Conservation (phyloP, 495 filamentous ascomycete genomes). For the Aspergillus hancockii region DNA sequence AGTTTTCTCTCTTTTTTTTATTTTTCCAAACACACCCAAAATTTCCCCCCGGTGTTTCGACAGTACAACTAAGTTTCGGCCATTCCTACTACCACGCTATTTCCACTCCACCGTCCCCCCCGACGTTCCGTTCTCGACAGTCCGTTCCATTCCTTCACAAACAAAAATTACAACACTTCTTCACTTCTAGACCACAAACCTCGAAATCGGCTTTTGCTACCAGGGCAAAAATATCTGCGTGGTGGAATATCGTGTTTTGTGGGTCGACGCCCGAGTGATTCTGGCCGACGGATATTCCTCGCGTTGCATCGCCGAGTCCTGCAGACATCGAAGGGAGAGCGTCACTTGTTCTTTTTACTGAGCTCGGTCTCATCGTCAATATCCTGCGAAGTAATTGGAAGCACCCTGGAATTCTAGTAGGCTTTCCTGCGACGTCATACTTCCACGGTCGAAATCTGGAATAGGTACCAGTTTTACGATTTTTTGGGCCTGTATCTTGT, state of each 20-base stretch:
- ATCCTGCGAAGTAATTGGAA: background rate
- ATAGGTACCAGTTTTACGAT: conserved; percentile 3
- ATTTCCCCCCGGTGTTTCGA: conserved; percentile 10
- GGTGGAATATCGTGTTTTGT: background rate
- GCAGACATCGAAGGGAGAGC: background rate
- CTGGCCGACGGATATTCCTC: background rate
- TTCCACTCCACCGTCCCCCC: conserved; percentile 5
- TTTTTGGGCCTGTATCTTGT: background rate
- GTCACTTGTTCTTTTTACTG: background rate
- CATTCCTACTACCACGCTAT: conserved; percentile 16
- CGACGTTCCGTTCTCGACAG: conserved; percentile 9
- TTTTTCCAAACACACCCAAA: conserved; percentile 4
- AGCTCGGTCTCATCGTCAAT: background rate
- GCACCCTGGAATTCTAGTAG: background rate
- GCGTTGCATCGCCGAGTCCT: background rate
- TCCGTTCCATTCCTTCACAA: conserved; percentile 3
- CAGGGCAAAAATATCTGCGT: background rate
- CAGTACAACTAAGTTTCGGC: conserved; percentile 14
- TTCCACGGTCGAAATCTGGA: background rate
- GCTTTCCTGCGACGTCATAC: background rate
- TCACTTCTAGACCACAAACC: background rate
- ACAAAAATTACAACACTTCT: background rate
- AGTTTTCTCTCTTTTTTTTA: conserved; percentile 7
- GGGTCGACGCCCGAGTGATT: background rate
- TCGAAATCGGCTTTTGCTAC: background rate